Percentiles rank a stretch among this genome's conserved stretches.
phyloP scores from a whole-genome alignment of 495 filamentous ascomycete species.

The Penicillium macrosclerotiorum region DNA sequence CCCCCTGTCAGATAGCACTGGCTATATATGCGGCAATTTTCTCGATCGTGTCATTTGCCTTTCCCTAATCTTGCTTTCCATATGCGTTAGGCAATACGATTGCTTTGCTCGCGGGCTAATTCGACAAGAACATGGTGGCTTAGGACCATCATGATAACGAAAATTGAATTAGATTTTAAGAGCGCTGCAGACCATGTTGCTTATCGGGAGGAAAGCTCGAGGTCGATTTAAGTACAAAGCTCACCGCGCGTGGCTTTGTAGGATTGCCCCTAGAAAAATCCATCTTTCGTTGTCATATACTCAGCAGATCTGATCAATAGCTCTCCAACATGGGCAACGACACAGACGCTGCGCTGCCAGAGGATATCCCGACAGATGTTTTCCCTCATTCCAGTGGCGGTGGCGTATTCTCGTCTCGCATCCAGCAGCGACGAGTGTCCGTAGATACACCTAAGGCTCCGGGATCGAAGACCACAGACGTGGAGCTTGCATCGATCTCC shows the following conservation, averaged over 20 bases:
- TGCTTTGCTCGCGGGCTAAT: not conserved
- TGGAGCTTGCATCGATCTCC: conserved; percentile 1
- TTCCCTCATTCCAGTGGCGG: not conserved
- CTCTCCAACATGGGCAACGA: not conserved
- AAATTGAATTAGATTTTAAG: no score
- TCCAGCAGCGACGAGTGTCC: not conserved
- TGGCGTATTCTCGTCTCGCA: not conserved
- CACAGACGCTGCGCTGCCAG: not conserved
- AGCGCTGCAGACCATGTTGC: no score
- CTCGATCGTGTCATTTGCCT: not conserved
- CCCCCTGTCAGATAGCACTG: not conserved
- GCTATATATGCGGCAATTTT: conserved; percentile 5
- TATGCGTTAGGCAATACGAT: not conserved
- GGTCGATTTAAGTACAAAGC: no score
- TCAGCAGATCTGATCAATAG: not conserved
- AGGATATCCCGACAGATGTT: conserved; percentile 1
- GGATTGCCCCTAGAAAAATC: no score
- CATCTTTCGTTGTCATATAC: not conserved
- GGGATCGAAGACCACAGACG: not conserved
- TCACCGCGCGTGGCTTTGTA: no score
- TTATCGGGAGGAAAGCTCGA: no score
- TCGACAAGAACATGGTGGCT: no score
- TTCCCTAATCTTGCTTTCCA: conserved; percentile 2
- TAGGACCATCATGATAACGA: no score
- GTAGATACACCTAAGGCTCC: not conserved